Base-by-base conservation (phyloP, 148 eudicot species). In the Spergularia bocconei region DNA sequence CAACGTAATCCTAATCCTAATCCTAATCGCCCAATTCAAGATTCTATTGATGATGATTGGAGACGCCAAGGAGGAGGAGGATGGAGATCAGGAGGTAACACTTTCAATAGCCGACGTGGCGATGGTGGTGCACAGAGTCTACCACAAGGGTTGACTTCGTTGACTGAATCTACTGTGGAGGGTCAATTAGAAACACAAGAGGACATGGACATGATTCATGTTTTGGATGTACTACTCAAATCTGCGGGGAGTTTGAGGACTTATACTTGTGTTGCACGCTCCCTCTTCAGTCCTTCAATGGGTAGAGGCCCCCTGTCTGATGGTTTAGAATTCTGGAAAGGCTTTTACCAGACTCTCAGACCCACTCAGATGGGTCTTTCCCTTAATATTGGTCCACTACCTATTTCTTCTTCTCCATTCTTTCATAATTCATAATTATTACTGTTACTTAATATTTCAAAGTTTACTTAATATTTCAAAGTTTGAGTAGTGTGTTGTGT, bases 281-380 rank as follows among this genome's bases (percentile, higher is more conserved):
- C 89, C n/a, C 84, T 88, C 70, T 88, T 69, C 74, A 73, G 79
- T 25, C 79, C 85, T 58, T 25, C 60, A n/a, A 73, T 88, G 72
- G 89, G 89, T 4, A 69, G 58, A 29, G 70, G 78, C 51, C 75
- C 84, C 11, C 78, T 86, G 48, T 84, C 86, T 29, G 76, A 78
- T 23, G 89, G 89, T 25, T 67, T 88, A 17, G 86, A 84, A 62
- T 78, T 78, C 66, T 88, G 87, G 91, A 72, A 85, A 38, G 91
- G 91, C 33, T 88, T 82, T 77, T 84, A 88, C 68, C 91, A 88
- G 50, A 88, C 89, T 74, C 77, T 88, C 39, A 86, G 91, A 16
- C 91, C 91, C 50, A 86, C 87, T 48, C 85, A 86, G 66, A 84
- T 86, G 91, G 91, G 91, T 5, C 51, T 88, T 61, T 84, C 91